Percentiles rank a stretch among this genome's conserved stretches.
Evolutionary conservation across 2,329 filamentous ascomycete species (phyloP).

Genomic region (Aspergillus sp.): DNA sequence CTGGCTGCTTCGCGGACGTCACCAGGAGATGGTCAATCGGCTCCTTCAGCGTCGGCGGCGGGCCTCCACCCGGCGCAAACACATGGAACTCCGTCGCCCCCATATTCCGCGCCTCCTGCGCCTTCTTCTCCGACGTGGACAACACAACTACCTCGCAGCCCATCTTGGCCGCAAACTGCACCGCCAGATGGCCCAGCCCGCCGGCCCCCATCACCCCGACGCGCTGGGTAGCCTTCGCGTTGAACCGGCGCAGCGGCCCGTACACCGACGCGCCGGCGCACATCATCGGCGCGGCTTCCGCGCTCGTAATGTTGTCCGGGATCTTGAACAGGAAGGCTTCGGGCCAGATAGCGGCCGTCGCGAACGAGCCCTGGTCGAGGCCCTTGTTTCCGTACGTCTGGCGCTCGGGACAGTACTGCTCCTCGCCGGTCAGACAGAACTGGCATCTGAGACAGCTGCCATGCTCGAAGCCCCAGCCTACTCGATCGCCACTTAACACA

Average conservation of each 20-base stretch:
- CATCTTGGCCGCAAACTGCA: slow-evolving; percentile 58
- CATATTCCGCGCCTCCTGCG: slow-evolving; percentile 27
- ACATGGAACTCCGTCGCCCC: slow-evolving; percentile 55
- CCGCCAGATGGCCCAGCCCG: slow-evolving; percentile 60
- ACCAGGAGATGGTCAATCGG: slow-evolving; percentile 25
- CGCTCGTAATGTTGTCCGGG: slow-evolving; percentile 14
- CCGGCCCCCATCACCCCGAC: slow-evolving; percentile 63
- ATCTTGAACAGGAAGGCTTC: slow-evolving; percentile 13
- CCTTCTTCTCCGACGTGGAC: slow-evolving; percentile 13
- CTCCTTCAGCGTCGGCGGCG: slow-evolving; percentile 2
- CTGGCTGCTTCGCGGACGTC: slow-evolving; percentile 22
- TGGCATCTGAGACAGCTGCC: neutral
- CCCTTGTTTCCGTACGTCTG: slow-evolving; percentile 19
- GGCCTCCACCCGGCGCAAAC: slow-evolving; percentile 1
- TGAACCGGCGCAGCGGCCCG: slow-evolving; percentile 51
- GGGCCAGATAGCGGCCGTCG: slow-evolving; percentile 19
- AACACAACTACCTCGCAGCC: slow-evolving; percentile 44
- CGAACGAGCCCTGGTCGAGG: slow-evolving; percentile 23
- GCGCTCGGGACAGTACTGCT: slow-evolving; percentile 16
- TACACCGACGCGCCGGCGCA: slow-evolving; percentile 30
- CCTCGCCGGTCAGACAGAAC: slow-evolving; percentile 3
- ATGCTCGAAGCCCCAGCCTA: neutral
- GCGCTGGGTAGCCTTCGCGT: slow-evolving; percentile 54
- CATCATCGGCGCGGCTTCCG: slow-evolving; percentile 22
- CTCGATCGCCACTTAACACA: neutral